Conservation (phyloP, 768 basidiomycete genomes). For the Gymnopilus junonius region DNA sequence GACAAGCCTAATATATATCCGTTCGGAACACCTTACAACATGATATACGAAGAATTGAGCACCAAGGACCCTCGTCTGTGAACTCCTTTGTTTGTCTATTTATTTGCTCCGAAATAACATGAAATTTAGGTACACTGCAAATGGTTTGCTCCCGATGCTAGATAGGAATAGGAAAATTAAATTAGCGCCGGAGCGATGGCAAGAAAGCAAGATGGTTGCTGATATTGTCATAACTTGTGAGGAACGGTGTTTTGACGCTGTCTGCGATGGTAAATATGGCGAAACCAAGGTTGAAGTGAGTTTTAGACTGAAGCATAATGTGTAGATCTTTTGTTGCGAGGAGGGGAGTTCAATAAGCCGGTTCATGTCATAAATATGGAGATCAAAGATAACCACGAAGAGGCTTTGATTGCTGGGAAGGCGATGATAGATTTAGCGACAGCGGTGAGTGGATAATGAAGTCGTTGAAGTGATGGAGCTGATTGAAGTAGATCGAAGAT, state of each 20-base stretch:
- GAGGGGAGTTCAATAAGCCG: constrained; percentile 91
- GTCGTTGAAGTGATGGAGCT: constrained; percentile 8
- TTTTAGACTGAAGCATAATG: neutral
- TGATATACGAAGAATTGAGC: constrained; percentile 90
- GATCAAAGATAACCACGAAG: constrained; percentile 99
- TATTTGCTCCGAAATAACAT: constrained; percentile 3
- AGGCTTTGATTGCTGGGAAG: constrained; percentile 93
- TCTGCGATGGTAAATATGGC: constrained; percentile 84
- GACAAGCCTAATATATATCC: constrained; percentile 97
- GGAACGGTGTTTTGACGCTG: constrained; percentile 97
- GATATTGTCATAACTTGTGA: constrained; percentile 99
- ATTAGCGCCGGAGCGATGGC: constrained; percentile 94
- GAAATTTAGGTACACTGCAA: constrained; percentile 78
- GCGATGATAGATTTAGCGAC: constrained; percentile 91
- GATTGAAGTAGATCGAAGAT: constrained; percentile 70
- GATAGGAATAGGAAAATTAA: constrained; percentile 95
- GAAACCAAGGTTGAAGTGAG: neutral
- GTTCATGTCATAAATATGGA: constrained; percentile 98
- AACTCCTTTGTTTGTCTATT: constrained; percentile 34
- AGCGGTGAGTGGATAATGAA: constrained; percentile 61
- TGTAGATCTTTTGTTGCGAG: constrained; percentile 81
- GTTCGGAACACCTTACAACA: constrained; percentile 96
- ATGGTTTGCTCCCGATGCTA: constrained; percentile 94
- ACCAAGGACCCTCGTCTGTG: constrained; percentile 84
- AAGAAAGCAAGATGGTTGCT: constrained; percentile 86